phyloP scores from a whole-genome alignment of 306 rosid genomes.

The Castanopsis chinensis region DNA sequence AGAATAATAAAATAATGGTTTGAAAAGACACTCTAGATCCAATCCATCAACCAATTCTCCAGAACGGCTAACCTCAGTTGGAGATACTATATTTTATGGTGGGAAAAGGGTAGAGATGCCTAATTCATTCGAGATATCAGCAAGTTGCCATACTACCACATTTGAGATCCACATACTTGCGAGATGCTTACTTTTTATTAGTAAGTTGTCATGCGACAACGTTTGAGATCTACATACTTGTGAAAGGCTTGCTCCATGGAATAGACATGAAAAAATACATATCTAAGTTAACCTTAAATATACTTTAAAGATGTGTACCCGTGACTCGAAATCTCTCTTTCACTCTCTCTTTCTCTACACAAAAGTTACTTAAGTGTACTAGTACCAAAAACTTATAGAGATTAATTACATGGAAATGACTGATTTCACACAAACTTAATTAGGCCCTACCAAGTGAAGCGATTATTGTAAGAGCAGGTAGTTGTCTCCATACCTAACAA shows the following conservation, averaged over 20 bases:
- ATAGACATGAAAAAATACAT: too few relatives aligned
- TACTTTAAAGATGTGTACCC: background rate
- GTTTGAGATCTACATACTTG: too few relatives aligned
- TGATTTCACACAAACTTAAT: background rate
- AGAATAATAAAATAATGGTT: too few relatives aligned
- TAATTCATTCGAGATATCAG: background rate
- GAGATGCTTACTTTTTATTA: background rate
- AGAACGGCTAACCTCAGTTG: too few relatives aligned
- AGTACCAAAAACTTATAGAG: background rate
- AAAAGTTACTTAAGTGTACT: background rate
- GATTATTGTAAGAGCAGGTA: conserved; percentile 32
- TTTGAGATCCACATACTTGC: too few relatives aligned
- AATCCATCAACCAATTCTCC: too few relatives aligned
- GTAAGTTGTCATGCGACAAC: background rate
- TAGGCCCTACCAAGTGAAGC: conserved; percentile 22
- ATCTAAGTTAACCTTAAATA: too few relatives aligned
- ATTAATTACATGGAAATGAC: background rate
- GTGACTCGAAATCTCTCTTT: background rate
- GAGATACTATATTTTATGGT: too few relatives aligned
- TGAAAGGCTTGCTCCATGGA: too few relatives aligned
- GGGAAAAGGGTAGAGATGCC: too few relatives aligned
- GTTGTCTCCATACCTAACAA: conserved; percentile 51
- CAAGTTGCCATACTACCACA: background rate
- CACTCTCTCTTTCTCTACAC: background rate
- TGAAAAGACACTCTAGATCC: too few relatives aligned